Evolutionary conservation across 257 asterid genomes (phyloP).

Genomic region (Penstemon davidsonii): DNA sequence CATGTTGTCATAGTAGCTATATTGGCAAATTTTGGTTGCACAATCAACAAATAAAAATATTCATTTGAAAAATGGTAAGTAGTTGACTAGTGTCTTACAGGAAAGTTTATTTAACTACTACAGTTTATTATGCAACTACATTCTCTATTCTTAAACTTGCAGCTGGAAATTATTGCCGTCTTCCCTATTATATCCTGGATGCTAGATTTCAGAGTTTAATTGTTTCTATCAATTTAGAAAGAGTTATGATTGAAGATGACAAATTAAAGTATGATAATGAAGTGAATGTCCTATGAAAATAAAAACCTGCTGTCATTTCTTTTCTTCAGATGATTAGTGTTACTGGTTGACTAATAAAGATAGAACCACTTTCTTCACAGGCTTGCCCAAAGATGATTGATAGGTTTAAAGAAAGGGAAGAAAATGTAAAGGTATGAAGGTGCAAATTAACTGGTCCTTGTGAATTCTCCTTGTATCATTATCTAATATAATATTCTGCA

Average conservation of each 20-base stretch:
- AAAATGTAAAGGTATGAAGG: conserved; percentile 84
- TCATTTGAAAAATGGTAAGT: neutral
- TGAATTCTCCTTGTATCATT: conserved; percentile 19
- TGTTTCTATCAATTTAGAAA: neutral
- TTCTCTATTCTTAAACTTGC: neutral
- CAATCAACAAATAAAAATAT: neutral
- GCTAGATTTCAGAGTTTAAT: conserved; percentile 10
- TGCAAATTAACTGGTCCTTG: conserved; percentile 1
- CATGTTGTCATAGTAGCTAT: neutral
- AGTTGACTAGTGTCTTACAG: neutral
- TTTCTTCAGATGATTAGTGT: neutral
- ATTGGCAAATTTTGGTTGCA: neutral
- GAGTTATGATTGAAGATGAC: neutral
- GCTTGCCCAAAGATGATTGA: conserved; percentile 99
- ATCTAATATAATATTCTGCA: conserved; percentile 42
- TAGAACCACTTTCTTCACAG: conserved; percentile 42
- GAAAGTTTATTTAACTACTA: neutral
- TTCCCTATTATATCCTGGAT: conserved; percentile 8
- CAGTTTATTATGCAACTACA: neutral
- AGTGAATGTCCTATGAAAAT: conserved; percentile 16
- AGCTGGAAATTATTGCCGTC: neutral
- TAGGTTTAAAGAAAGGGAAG: conserved; percentile 98
- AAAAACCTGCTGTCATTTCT: neutral
- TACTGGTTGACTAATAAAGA: conserved; percentile 25
- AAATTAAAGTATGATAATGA: too few relatives aligned